Conservation (phyloP, 2,329 filamentous ascomycete genomes). For the Bertia moriformis region DNA sequence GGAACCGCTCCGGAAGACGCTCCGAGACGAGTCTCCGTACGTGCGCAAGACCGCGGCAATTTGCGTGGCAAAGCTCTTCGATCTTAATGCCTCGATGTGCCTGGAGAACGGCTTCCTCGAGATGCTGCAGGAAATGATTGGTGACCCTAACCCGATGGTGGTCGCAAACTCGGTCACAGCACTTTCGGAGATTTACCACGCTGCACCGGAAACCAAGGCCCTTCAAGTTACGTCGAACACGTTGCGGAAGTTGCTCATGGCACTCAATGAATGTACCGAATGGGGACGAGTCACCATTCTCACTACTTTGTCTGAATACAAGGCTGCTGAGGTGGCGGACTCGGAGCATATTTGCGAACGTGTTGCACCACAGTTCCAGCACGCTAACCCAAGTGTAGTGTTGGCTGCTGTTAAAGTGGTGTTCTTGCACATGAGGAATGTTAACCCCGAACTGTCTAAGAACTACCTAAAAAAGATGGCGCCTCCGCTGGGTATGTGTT, state of each 20-base stretch:
- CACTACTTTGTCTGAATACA: conserved; percentile 77
- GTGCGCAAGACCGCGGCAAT: conserved; percentile 96
- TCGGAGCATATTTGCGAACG: conserved; percentile 96
- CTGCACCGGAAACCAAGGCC: conserved; percentile 78
- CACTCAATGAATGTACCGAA: conserved; percentile 93
- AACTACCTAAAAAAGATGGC: conserved; percentile 98
- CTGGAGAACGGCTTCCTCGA: conserved; percentile 95
- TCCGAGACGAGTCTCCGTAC: conserved; percentile 94
- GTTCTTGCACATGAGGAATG: conserved; percentile 83
- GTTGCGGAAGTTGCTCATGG: conserved; percentile 90
- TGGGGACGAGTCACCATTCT: conserved; percentile 94
- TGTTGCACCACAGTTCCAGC: conserved; percentile 91
- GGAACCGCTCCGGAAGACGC: conserved; percentile 85
- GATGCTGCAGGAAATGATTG: conserved; percentile 85
- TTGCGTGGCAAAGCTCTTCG: conserved; percentile 94
- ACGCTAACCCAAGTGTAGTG: conserved; percentile 93
- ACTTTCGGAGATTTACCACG: conserved; percentile 77
- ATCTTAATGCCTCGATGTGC: conserved; percentile 81
- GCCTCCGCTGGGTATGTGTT: conserved; percentile 46
- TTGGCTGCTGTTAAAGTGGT: conserved; percentile 95
- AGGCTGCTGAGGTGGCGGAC: conserved; percentile 77
- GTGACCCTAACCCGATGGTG: conserved; percentile 96
- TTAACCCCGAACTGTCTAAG: conserved; percentile 63
- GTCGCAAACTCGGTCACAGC: conserved; percentile 95
- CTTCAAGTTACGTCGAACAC: conserved; percentile 68